Base-by-base conservation (phyloP, 331 rosid genomes). In the Pyracantha coccinea region DNA sequence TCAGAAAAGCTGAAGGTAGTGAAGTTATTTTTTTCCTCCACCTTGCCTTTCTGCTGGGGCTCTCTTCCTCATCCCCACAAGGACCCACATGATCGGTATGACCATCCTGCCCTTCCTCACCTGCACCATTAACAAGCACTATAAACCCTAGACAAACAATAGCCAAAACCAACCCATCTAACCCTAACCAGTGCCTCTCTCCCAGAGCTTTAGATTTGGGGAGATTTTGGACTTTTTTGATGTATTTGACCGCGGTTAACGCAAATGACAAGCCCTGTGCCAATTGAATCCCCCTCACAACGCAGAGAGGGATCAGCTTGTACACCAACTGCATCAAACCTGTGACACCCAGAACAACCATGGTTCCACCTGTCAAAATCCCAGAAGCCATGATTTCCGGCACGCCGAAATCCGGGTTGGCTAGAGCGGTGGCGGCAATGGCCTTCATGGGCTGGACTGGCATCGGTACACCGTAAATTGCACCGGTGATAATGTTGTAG, bases 381-480 rank as follows among this genome's bases (percentile, higher is more conserved):
- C 97, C 96, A 77, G 97, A 72, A 16, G 98, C 97, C 98, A 93
- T 93, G 72, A 91, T 88, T 72, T 93, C 94, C 4, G 97, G 91
- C 14, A 89, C 70, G 5, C 80, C 81, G 29, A 93, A 93, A 7
- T 76, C 29, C 9, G 90, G 2, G 21, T 85, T 85, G 0, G 94
- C 54, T 19, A 91, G 75, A 27, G 98, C 92, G 0, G 63, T 88
- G 25, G 98, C 97, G 4, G 96, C 97, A 27, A 91, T 91, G 35
- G 97, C 74, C 61, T 93, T 93, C 97, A 93, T 93, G 55, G 97
- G 98, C 63, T 93, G 98, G 58, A 93, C 97, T 0, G 98, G 98
- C 98, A 93, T 91, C 7, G 98, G 98, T 16, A 93, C 98, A 14
- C 97, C 97, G 19, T 93, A 93, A 10, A 93, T 75, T 33, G 88